These are phyloP conservation scores for Pseudomonodictys pantanalensis DNA, from an alignment of 495 filamentous ascomycete species.

Conservation along the genomic window DNA sequence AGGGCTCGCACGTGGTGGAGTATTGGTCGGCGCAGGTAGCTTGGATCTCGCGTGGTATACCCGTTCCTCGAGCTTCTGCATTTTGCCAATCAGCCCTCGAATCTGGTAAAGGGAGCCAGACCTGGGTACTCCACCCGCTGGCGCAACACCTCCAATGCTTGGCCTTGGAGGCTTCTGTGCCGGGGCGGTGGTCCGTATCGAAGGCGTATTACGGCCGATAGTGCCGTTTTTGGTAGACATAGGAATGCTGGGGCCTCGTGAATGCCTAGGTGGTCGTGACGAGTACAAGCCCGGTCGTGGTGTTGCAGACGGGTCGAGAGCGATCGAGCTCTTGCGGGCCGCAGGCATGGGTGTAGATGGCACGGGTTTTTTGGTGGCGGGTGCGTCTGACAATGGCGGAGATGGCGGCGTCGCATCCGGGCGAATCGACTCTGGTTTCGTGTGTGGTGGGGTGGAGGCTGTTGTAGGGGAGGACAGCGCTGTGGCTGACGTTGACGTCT, in stretches of 20 bases:
- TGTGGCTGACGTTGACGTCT: constrained; percentile 44
- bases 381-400: constrained; percentile 50
- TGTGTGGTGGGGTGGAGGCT: constrained; percentile 54
- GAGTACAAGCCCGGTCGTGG: constrained; percentile 44
- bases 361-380: constrained; percentile 30
- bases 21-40: constrained; percentile 73
- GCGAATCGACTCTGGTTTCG: constrained; percentile 68
- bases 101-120: constrained; percentile 91
- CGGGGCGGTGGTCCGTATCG: constrained; percentile 40
- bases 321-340: constrained; percentile 35
- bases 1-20: constrained; percentile 79
- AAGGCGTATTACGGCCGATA: constrained; percentile 39
- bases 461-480: constrained; percentile 45
- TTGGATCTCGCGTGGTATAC: constrained; percentile 93
- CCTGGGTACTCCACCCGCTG: constrained; percentile 52
- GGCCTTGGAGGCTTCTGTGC: constrained; percentile 28
- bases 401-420: constrained; percentile 58
- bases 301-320: constrained; percentile 48
- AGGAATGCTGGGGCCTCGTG: constrained; percentile 54
- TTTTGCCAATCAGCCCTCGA: constrained; percentile 87
- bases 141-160: constrained; percentile 31
- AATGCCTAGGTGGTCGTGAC: constrained; percentile 43
- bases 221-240: constrained; percentile 41
- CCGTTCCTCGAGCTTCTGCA: constrained; percentile 90
- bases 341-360: constrained; percentile 46